Conservation (phyloP, 345 rosid genomes). For the Xanthoceras sorbifolium region DNA sequence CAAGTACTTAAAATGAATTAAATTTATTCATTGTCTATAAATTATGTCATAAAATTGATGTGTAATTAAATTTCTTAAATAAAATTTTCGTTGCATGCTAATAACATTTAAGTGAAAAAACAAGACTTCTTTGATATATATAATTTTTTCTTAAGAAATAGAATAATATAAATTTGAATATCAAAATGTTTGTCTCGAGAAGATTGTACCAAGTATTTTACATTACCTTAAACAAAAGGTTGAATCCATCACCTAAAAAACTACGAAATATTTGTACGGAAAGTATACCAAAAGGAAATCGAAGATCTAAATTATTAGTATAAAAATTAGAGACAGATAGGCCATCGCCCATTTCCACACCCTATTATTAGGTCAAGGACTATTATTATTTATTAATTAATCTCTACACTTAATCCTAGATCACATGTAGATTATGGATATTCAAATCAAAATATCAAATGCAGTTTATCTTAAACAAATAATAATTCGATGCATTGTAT, state of each 20-base stretch:
- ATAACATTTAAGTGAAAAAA: too few species aligned
- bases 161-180: neutral
- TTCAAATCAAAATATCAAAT: too few species aligned
- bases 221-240: neutral
- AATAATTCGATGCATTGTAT: too few species aligned
- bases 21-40: too few species aligned
- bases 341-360: neutral
- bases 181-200: constrained; percentile 7
- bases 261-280: neutral
- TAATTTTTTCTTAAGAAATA: too few species aligned
- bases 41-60: too few species aligned
- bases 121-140: too few species aligned
- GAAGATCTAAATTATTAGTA: neutral
- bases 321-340: neutral
- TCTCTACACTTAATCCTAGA: too few species aligned
- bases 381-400: too few species aligned
- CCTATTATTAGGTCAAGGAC: neutral
- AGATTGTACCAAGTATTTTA: neutral
- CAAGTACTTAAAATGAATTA: too few species aligned
- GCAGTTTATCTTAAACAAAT: neutral
- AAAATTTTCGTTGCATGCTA: too few species aligned
- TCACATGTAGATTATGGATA: neutral
- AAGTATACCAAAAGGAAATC: neutral
- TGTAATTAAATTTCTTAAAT: too few species aligned
- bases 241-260: neutral